Base-by-base conservation (phyloP, 1,139 yeast genomes). In the Yamadazyma triangularis region DNA sequence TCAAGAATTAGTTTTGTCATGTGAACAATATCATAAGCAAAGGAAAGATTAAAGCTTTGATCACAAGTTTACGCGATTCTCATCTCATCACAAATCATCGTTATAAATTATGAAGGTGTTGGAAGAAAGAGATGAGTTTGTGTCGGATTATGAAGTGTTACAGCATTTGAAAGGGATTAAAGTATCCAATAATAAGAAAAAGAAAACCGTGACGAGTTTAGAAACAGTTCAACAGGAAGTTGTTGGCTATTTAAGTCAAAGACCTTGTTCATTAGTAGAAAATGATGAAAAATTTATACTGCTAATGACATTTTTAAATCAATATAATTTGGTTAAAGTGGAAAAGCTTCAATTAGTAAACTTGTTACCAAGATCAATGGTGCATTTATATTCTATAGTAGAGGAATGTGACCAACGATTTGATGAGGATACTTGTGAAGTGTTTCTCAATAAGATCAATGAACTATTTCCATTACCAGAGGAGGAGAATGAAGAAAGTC, bases 361-460 rank as follows among this genome's bases (percentile, higher is more conserved):
- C 55, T 65, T 78, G 4, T 70, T 88, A 25, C 97, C 97, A 1
- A 64, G 81, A 29, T 76, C 88, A 2, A 60, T 86, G 67, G 96
- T 88, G 4, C 81, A 77, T 25, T 66, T 91, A 34, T 87, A 78
- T 53, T 70, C 91, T 0, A 64, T 89, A 25, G 79, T 91, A 3
- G 98, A 91, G 50, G 97, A 91, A 53, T 89, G 96, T 54, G 97
- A 89, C 44, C 79, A 75, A 42, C 66, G 97, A 42, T 81, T 87
- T 47, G 58, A 65, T 13, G 84, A 80, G 36, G 82, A 75, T 2
- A 70, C 77, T 35, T 69, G 83, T 34, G 73, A 75, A 29, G 59
- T 60, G 2, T 70, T 87, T 3, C 40, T 84, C 12, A 68, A 54
- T 2, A 65, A 75, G 36, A 66, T 83, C 18, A 49, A 59, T 18